Conservation (phyloP, 179 eudicot species). For the Beta lomatogona region DNA sequence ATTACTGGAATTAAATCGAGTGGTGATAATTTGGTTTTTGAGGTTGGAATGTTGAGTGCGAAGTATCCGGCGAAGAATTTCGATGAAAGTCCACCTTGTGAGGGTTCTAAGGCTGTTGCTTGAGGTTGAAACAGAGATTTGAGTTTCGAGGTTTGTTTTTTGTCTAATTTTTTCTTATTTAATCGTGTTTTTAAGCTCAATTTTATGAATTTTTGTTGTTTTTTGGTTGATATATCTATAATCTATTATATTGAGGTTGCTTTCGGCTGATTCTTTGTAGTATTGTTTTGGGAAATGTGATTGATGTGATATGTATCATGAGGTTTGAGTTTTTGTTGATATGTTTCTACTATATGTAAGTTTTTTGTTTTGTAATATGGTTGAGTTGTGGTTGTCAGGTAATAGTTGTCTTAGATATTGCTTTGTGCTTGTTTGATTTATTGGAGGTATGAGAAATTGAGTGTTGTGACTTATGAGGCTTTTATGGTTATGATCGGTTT, state of each 20-base stretch:
- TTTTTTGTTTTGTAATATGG: neutral
- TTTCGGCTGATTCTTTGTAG: neutral
- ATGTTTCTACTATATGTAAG: neutral
- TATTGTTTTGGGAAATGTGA: neutral
- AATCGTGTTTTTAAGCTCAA: neutral
- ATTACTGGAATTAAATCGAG: slow-evolving; percentile 61
- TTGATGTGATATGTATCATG: neutral
- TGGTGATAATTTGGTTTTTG: slow-evolving; percentile 71
- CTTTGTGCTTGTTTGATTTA: neutral
- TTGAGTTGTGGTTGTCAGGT: neutral
- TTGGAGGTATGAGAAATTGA: neutral
- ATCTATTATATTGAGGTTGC: neutral
- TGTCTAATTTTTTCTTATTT: neutral
- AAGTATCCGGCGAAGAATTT: slow-evolving; percentile 68
- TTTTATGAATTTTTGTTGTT: neutral
- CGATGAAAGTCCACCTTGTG: slow-evolving; percentile 54
- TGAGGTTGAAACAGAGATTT: slow-evolving; percentile 5
- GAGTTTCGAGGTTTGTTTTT: neutral
- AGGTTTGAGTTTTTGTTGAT: neutral
- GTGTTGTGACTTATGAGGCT: neutral
- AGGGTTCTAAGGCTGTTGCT: slow-evolving; percentile 55
- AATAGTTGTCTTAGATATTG: slow-evolving; percentile 6
- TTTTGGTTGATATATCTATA: neutral
- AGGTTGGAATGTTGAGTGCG: slow-evolving; percentile 72
- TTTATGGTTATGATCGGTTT: neutral